Base-by-base conservation (phyloP, 257 asterid genomes). In the Solanum ossicruentum region DNA sequence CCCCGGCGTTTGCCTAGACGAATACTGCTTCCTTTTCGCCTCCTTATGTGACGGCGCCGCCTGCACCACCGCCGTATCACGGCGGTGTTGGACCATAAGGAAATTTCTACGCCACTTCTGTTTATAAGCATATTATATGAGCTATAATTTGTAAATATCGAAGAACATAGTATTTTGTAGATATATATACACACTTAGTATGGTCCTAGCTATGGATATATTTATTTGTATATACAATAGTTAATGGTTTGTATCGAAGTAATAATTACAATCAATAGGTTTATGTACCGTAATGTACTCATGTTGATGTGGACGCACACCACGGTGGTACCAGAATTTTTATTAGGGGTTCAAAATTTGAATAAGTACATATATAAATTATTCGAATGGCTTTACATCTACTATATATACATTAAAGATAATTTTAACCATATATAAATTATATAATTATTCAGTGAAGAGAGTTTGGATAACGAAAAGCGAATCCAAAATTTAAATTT, bases 1-100 rank as follows among this genome's bases (percentile, higher is more conserved):
- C 92, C 94, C 88, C 94, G 88, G 21, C 96, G 89, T 78, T 88
- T 92, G 80, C 98, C 98, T 11, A 92, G 57, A 61, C 96, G 89
- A 20, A 93, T 57, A 3, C 89, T 83, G 73, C 92, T 58, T 43
- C 94, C 82, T 84, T 87, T 92, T 54, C 93, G 83, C 85, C 91
- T 72, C 88, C 95, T 77, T 80, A 17, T 54, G 8, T 91, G 89
- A 6, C 89, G 89, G 9, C 92, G 89, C 58, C 54, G 16, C 51
- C 89, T 83, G 86, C 88, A 90, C 93, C 93, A 87, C 26, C 90
- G 88, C n/a, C 90, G 82, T 45, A 89, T 84, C 87, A 84, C 88
- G 80, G 90, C 75, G 87, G 95, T 87, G 87, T 88, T 91, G 79
- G 95, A 81, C 67, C 89, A 72, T 12, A 89, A 52, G 58, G 93